phyloP scores from a whole-genome alignment of 2,329 filamentous ascomycete species.

The Alternaria sp. region DNA sequence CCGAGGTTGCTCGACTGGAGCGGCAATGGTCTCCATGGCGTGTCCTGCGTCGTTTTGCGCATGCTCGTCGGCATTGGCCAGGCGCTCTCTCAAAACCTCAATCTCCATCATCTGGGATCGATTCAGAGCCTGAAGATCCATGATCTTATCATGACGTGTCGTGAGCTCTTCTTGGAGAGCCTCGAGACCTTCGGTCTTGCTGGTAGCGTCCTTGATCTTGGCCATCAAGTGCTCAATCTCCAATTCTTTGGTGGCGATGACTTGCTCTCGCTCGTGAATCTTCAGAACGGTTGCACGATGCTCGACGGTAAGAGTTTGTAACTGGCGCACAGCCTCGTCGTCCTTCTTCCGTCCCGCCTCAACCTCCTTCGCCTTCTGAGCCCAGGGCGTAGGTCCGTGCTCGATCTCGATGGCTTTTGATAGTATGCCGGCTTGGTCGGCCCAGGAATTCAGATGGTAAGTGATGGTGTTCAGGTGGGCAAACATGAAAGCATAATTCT shows the following conservation, averaged over 20 bases:
- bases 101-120: slow-evolving; percentile 27
- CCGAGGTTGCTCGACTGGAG: slow-evolving; percentile 18
- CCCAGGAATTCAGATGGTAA: slow-evolving; percentile 57
- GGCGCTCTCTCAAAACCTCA: slow-evolving; percentile 19
- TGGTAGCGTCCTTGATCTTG: slow-evolving; percentile 36
- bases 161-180: slow-evolving; percentile 29
- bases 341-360: slow-evolving; percentile 81
- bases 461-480: slow-evolving; percentile 6
- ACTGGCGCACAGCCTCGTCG: slow-evolving; percentile 83
- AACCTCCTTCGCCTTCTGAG: slow-evolving; percentile 79
- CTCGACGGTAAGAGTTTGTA: slow-evolving; percentile 79
- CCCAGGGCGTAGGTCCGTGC: slow-evolving; percentile 77
- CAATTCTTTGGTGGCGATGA: slow-evolving; percentile 64
- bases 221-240: slow-evolving; percentile 93
- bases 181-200: slow-evolving; percentile 31
- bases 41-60: slow-evolving; percentile 2
- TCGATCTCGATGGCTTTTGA: slow-evolving; percentile 66
- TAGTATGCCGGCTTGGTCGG: slow-evolving; percentile 61
- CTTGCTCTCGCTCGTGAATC: slow-evolving; percentile 79
- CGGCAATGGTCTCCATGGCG: slow-evolving; percentile 1
- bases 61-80: slow-evolving; percentile 12
- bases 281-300: slow-evolving; percentile 73
- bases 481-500: slow-evolving; percentile 2
- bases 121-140: slow-evolving; percentile 23
- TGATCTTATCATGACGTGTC: slow-evolving; percentile 27